Evolutionary conservation across 441 rosid genomes (phyloP).

Genomic region (Populus trichocarpa): DNA sequence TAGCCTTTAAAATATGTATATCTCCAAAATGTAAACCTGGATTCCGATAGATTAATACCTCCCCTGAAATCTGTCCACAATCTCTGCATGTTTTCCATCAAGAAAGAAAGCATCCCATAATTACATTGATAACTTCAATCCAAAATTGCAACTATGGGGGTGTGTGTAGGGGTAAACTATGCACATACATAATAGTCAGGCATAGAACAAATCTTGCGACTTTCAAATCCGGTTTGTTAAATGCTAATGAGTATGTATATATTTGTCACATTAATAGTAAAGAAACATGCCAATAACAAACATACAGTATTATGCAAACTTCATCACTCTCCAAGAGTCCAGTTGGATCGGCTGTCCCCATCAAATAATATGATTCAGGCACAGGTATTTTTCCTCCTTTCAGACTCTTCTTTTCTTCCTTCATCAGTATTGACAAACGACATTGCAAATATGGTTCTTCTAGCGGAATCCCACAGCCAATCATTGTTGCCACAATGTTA

Average conservation of each 20-base stretch:
- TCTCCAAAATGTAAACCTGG: conserved; percentile 89
- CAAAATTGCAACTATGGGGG: background rate
- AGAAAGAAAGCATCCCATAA: background rate
- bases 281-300: conserved; percentile 4
- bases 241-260: too few relatives aligned
- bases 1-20: conserved; percentile 63
- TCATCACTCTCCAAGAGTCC: conserved; percentile 51
- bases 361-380: conserved; percentile 61
- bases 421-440: conserved; percentile 31
- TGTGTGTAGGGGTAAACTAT: background rate
- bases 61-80: conserved; percentile 69
- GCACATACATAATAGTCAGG: background rate
- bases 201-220: background rate
- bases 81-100: conserved; percentile 36
- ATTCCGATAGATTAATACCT: conserved; percentile 69
- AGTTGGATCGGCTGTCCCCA: conserved; percentile 89
- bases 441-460: conserved; percentile 56
- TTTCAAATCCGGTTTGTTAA: background rate
- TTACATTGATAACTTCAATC: background rate
- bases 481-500: conserved; percentile 41
- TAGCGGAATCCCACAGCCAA: conserved; percentile 68
- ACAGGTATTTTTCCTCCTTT: conserved; percentile 55
- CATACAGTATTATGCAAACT: conserved; percentile 82
- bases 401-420: conserved; percentile 44
- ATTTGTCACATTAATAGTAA: background rate